Evolutionary conservation across 139 green algal species (phyloP), one percentile per base, ranked within the genome.

Genomic region (Choricystis sp.): DNA sequence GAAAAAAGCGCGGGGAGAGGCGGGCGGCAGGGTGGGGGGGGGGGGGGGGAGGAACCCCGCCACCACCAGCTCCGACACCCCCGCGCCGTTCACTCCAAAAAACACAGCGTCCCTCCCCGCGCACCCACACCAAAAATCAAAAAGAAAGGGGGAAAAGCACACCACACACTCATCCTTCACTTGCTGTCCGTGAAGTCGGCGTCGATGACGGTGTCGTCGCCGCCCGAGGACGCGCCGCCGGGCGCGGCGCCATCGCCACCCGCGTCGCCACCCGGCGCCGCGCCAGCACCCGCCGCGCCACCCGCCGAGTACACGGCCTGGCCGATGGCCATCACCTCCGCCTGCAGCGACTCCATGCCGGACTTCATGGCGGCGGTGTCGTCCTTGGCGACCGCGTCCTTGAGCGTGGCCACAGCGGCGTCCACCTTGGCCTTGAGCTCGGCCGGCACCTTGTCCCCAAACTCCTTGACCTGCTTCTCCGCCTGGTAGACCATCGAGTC

Each of bases 401-500:
- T 83, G 24, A 99, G 73, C 26, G 79, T 79, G 1, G 59, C 70
- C 9, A 95, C 56, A 78, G 91, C 91, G 23, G 49, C 83, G 73
- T 97, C 84, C 3, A 98, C 81, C 79, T 89, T 92, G n/a, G 63
- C 20, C 84, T 94, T 90, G 24, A 85, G 64, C 0, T 91, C 86
- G 21, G 75, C 81, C 3, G 86, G 76, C 30, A 89, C 74, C 84
- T 99, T 99, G 70, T 91, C 92, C 19, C 76, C 87, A 66, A 97
- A 83, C 80, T 99, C 93, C 77, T 95, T 91, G 27, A 99, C 62
- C 84, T 98, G 92, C 87, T 98, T 98, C 84, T 97, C 82, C 23
- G 89, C 94, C 78, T 95, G 85, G 80, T 96, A 96, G 19, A 88
- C 70, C 77, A 92, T 76, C 56, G 66, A 82, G 76, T 96, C 88